Base-by-base conservation (phyloP, 345 rosid genomes). In the Brassica rapa region DNA sequence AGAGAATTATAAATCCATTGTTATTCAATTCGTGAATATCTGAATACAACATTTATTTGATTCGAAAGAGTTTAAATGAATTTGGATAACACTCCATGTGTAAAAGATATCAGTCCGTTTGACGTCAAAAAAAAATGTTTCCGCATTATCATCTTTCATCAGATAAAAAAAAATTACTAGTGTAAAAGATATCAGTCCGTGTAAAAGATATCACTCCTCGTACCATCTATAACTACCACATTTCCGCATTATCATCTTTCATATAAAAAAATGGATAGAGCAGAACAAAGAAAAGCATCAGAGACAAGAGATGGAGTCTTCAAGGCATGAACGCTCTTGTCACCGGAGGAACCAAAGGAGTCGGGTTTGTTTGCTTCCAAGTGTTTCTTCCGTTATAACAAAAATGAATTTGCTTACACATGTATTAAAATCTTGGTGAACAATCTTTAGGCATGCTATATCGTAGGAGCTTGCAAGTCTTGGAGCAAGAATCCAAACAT, bases 291-390 rank as follows among this genome's bases (percentile, higher is more conserved):
- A 19, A 39, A 39, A 39, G 12, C 46, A 39, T 8, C 46, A 39
- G 46, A 39, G 68, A 61, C 25, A 61, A 39, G 16, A 62, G 62
- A 25, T 76, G 80, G 74, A 67, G 61, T 60, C 80, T 76, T 68
- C 62, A 11, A 69, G 69, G 80, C 15, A 59, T 68, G 74, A 76
- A 7, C 16, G 69, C 74, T 29, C 80, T 76, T 12, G 80, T 76
- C 27, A 61, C 80, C 5, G 62, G 80, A 5, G 74, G 74, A 19
- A 27, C 74, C 43, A 68, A 68, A 59, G 53, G 73, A 19, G 57
- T 75, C 7, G 73, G 73, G 74, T 68, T 16, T 14, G 77, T 10
- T 16, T 14, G 77, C 7, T 59, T 62, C 55, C 46, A 62, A 27
- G 7, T n/a, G 19, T 51, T 65, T 32, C 49, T 46, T 51, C n/a